A percentile compares a stretch with the other conserved stretches of the same genome.
Evolutionary conservation across 2,329 filamentous ascomycete genomes (phyloP).

Genomic region (Falciphora oryzae): DNA sequence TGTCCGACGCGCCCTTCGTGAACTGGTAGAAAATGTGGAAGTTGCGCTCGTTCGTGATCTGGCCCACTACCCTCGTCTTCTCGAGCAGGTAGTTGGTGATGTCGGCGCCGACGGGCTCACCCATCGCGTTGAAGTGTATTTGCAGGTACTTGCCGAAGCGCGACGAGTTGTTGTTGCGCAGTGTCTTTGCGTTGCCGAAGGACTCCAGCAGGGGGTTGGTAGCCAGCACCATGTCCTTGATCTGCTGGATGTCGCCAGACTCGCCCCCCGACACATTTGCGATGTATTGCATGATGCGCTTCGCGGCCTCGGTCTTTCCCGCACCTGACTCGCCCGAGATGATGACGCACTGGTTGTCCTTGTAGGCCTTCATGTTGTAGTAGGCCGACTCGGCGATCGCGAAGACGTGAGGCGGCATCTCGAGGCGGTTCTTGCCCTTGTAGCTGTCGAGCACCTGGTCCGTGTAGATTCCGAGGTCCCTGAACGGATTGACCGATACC

Average conservation of each 20-base stretch:
- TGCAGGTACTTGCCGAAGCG: conserved; percentile 98
- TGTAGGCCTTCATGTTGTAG: conserved; percentile 99
- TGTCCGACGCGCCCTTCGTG: conserved; percentile 84
- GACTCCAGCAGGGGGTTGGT: conserved; percentile 96
- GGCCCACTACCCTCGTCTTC: conserved; percentile 89
- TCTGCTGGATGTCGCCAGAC: conserved; percentile 85
- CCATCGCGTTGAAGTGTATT: conserved; percentile 86
- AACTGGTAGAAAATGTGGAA: conserved; percentile 99
- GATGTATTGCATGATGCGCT: conserved; percentile 99
- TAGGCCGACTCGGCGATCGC: conserved; percentile 94
- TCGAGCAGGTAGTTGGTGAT: conserved; percentile 98
- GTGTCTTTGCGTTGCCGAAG: conserved; percentile 96
- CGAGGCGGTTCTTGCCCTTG: conserved; percentile 92
- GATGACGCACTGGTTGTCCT: conserved; percentile 98
- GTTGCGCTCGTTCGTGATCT: conserved; percentile 92
- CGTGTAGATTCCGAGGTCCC: conserved; percentile 96
- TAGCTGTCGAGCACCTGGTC: conserved; percentile 90
- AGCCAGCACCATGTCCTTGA: conserved; percentile 98
- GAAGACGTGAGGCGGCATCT: conserved; percentile 94
- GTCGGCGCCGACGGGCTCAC: conserved; percentile 91
- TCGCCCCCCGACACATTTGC: conserved; percentile 87
- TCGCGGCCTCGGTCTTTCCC: conserved; percentile 96
- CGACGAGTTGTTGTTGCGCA: conserved; percentile 98
- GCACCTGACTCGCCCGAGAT: conserved; percentile 98
- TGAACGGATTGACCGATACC: conserved; percentile 97